Conservation (phyloP, 345 rosid species). For the Pelargonium nanum region DNA sequence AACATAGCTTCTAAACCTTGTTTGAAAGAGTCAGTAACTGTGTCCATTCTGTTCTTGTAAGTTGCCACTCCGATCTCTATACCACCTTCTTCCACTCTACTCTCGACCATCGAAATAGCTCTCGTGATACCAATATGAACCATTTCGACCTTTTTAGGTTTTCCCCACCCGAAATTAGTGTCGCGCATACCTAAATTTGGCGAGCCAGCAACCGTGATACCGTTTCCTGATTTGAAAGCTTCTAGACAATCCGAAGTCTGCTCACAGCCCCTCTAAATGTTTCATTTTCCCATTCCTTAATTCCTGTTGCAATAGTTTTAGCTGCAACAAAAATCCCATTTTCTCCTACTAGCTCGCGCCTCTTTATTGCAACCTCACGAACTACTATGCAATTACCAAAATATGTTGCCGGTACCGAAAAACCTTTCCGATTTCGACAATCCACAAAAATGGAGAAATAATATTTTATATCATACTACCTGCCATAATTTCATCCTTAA, state of each 20-base stretch:
- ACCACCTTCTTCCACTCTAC: too few relatives aligned
- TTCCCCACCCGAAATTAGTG: too few relatives aligned
- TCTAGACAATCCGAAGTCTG: neutral
- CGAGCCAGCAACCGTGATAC: neutral
- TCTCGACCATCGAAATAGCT: neutral
- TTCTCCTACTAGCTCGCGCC: neutral
- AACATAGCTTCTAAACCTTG: too few relatives aligned
- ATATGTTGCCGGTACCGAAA: neutral
- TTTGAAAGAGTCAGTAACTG: too few relatives aligned
- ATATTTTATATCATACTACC: neutral
- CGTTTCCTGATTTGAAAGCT: neutral
- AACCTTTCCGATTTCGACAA: neutral
- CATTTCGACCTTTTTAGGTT: too few relatives aligned
- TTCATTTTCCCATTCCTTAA: neutral
- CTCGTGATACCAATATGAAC: neutral
- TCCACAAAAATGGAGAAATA: neutral
- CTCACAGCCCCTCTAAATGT: neutral
- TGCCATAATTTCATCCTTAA: neutral
- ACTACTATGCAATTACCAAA: neutral
- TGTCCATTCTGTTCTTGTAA: neutral
- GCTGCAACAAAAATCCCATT: neutral
- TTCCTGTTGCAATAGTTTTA: neutral
- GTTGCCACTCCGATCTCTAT: too few relatives aligned
- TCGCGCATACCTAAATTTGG: neutral
- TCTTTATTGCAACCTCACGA: neutral